phyloP scores from a whole-genome alignment of 345 rosid species.

The Viola odorata region DNA sequence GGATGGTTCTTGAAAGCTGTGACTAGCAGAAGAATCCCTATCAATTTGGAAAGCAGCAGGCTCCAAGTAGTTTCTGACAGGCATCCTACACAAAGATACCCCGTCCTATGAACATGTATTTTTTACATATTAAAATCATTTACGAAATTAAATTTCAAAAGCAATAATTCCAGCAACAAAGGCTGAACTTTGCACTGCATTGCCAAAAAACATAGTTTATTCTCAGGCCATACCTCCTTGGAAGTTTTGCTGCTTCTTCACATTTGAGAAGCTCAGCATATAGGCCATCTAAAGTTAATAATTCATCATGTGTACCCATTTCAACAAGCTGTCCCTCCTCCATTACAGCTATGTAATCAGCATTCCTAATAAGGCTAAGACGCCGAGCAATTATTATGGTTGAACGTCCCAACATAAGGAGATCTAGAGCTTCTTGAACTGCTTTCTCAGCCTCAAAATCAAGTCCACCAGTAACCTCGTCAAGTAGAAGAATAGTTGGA shows the following conservation, averaged over 20 bases:
- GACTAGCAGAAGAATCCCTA: conserved; percentile 81
- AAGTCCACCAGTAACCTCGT: conserved; percentile 97
- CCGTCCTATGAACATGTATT: conserved; percentile 11
- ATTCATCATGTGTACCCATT: conserved; percentile 96
- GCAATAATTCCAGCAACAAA: neutral
- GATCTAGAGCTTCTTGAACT: conserved; percentile 92
- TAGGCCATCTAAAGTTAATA: conserved; percentile 59
- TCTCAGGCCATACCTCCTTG: conserved; percentile 58
- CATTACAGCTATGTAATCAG: conserved; percentile 96
- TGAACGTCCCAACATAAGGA: conserved; percentile 94
- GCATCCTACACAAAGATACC: conserved; percentile 64
- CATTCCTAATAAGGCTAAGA: conserved; percentile 84
- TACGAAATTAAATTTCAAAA: neutral
- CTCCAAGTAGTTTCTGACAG: conserved; percentile 63
- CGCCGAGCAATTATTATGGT: conserved; percentile 95
- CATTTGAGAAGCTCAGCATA: conserved; percentile 93
- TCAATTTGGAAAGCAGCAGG: conserved; percentile 70
- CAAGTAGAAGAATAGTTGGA: conserved; percentile 88
- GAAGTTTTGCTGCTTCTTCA: conserved; percentile 97
- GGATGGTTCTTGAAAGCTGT: conserved; percentile 78
- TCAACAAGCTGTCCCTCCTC: conserved; percentile 98
- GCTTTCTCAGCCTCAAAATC: conserved; percentile 96
- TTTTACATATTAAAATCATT: conserved; percentile 4
- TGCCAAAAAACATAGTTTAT: conserved; percentile 2
- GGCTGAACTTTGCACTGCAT: neutral